Conservation (phyloP, 345 rosid species). For the Eucalyptus tenuipes region DNA sequence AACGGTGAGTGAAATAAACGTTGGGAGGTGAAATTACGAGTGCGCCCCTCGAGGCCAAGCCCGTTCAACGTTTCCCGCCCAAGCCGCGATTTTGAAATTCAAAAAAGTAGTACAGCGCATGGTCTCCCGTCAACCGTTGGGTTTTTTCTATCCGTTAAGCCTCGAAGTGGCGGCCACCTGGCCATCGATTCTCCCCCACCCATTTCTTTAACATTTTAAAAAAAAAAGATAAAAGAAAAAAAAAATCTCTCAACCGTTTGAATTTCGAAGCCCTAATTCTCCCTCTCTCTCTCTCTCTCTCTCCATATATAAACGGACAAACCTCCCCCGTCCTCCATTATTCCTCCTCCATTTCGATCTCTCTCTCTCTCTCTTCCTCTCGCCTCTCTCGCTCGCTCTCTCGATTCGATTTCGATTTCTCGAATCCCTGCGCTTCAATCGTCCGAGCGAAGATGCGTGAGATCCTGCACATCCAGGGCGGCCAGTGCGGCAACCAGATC, state of each 20-base stretch:
- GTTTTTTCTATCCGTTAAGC: not conserved
- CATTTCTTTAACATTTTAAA: not conserved
- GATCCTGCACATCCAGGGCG: constrained; percentile 57
- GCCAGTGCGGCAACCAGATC: constrained; percentile 66
- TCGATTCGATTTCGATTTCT: not conserved
- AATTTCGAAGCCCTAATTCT: not conserved
- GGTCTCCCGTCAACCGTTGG: not conserved
- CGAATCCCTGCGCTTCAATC: not conserved
- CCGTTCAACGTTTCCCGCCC: not conserved
- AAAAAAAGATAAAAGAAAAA: not conserved
- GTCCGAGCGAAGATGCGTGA: constrained; percentile 32
- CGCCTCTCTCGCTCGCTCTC: not conserved
- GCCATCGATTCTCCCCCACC: not conserved
- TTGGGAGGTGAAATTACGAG: not conserved
- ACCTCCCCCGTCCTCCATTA: not conserved
- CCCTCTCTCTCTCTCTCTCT: not conserved
- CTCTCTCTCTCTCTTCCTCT: not conserved
- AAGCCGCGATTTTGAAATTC: not conserved
- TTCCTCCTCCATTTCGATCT: not conserved
- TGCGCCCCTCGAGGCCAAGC: not conserved
- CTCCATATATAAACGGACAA: not conserved
- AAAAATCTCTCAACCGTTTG: not conserved
- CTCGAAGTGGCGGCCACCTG: not conserved
- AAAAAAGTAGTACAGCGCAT: not conserved
- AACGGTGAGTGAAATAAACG: not conserved